Evolutionary conservation across 169 alveolate species (phyloP).

Genomic region (Eimeria praecox): DNA sequence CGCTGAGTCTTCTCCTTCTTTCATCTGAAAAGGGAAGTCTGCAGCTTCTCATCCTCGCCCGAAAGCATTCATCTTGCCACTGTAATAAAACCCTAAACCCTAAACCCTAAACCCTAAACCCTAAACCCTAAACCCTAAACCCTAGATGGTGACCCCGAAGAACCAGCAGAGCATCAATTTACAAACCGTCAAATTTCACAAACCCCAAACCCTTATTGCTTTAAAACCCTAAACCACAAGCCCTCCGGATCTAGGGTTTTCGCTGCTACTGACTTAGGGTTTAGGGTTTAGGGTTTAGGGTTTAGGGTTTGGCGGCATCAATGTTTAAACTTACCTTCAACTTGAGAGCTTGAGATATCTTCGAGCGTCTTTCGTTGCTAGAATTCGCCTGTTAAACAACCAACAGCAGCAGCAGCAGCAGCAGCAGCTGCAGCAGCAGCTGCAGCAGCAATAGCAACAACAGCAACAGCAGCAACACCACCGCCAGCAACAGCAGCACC

Average conservation of each 20-base stretch:
- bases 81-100: constrained; percentile 1
- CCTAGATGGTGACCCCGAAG: too few relatives aligned
- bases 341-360: neutral
- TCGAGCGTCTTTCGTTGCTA: neutral
- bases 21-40: neutral
- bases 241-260: constrained; percentile 24
- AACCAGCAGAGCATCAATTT: too few relatives aligned
- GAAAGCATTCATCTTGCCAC: neutral
- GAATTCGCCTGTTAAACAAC: neutral
- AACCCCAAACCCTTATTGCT: constrained; percentile 35
- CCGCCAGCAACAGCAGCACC: neutral
- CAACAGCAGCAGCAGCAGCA: constrained; percentile 26
- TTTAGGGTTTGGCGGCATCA: constrained; percentile 10
- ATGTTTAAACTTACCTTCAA: neutral
- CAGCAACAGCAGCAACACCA: neutral
- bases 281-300: constrained; percentile 3
- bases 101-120: constrained; percentile 47
- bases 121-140: too few relatives aligned
- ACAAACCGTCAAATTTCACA: too few relatives aligned
- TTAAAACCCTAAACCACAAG: constrained; percentile 28
- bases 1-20: neutral
- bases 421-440: neutral
- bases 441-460: neutral
- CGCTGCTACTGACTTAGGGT: too few relatives aligned
- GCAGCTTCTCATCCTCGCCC: neutral